Evolutionary conservation across 2,329 filamentous ascomycete species (phyloP).

Genomic region (Lasiodiplodia sp.): DNA sequence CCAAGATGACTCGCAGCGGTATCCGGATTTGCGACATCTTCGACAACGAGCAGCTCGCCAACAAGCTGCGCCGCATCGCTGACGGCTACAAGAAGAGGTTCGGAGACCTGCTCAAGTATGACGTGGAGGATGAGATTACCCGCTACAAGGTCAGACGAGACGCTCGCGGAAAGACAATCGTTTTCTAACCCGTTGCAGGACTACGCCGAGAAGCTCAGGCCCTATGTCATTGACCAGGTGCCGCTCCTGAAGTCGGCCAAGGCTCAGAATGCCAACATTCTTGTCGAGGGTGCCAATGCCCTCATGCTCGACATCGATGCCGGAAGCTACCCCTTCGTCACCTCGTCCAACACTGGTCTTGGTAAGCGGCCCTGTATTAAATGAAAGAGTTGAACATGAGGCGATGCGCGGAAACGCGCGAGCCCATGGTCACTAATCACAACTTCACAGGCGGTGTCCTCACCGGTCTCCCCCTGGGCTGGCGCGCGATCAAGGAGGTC

Average conservation of each 20-base stretch:
- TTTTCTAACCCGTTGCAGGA: conserved; percentile 40
- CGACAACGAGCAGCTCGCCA: conserved; percentile 69
- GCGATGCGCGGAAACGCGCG: not conserved
- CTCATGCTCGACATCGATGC: conserved; percentile 70
- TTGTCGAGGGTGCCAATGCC: conserved; percentile 74
- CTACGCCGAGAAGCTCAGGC: conserved; percentile 64
- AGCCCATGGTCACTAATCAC: conserved; percentile 34
- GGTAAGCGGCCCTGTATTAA: conserved; percentile 13
- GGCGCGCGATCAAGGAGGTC: conserved; percentile 66
- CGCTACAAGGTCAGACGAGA: conserved; percentile 61
- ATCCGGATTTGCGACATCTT: conserved; percentile 73
- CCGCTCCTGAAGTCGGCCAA: conserved; percentile 69
- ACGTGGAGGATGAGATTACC: conserved; percentile 73
- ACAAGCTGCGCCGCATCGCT: conserved; percentile 68
- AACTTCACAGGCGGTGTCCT: conserved; percentile 68
- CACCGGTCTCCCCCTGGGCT: conserved; percentile 68
- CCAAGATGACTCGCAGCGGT: conserved; percentile 71
- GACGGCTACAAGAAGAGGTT: conserved; percentile 72
- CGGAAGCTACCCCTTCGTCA: conserved; percentile 67
- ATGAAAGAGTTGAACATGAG: not conserved
- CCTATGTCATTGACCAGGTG: conserved; percentile 72
- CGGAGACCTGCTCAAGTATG: conserved; percentile 70
- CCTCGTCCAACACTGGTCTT: conserved; percentile 57
- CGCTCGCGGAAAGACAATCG: too few relatives aligned
- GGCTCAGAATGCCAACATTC: conserved; percentile 64